Conservation (phyloP, 2,329 filamentous ascomycete genomes). For the Penicillium sp. region DNA sequence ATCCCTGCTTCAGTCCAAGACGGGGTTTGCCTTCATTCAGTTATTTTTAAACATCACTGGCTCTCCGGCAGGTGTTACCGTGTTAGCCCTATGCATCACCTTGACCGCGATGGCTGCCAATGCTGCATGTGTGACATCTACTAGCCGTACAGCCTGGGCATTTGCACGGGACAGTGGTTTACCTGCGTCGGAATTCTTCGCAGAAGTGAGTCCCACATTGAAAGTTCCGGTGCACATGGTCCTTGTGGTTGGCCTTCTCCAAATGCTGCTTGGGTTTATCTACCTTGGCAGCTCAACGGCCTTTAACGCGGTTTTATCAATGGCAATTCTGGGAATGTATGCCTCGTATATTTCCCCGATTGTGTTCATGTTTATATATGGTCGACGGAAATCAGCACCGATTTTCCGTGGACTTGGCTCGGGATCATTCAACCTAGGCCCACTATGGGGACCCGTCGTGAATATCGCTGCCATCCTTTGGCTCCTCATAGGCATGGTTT, state of each 20-base stretch:
- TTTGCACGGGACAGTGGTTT: slow-evolving; percentile 54
- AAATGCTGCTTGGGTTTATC: slow-evolving; percentile 48
- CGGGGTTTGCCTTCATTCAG: slow-evolving; percentile 48
- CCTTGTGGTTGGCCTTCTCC: slow-evolving; percentile 45
- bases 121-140: slow-evolving; percentile 21
- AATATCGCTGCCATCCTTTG: slow-evolving; percentile 17
- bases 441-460: slow-evolving; percentile 15
- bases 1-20: slow-evolving; percentile 41
- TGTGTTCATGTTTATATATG: slow-evolving; percentile 31
- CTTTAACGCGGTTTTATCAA: slow-evolving; percentile 46
- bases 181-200: slow-evolving; percentile 45
- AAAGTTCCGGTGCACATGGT: slow-evolving; percentile 51
- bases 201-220: slow-evolving; percentile 41
- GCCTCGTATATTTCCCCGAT: slow-evolving; percentile 51
- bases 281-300: slow-evolving; percentile 48
- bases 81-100: slow-evolving; percentile 16
- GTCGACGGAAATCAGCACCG: slow-evolving; percentile 5
- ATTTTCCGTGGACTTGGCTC: slow-evolving; percentile 6
- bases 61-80: slow-evolving; percentile 14
- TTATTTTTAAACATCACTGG: slow-evolving; percentile 31
- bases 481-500: slow-evolving; percentile 21
- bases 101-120: slow-evolving; percentile 20
- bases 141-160: slow-evolving; percentile 43
- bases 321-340: slow-evolving; percentile 51
- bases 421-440: slow-evolving; percentile 15